These are phyloP conservation scores for Pleurotus sapidus DNA, from an alignment of 768 basidiomycete genomes.

Conservation along the genomic window DNA sequence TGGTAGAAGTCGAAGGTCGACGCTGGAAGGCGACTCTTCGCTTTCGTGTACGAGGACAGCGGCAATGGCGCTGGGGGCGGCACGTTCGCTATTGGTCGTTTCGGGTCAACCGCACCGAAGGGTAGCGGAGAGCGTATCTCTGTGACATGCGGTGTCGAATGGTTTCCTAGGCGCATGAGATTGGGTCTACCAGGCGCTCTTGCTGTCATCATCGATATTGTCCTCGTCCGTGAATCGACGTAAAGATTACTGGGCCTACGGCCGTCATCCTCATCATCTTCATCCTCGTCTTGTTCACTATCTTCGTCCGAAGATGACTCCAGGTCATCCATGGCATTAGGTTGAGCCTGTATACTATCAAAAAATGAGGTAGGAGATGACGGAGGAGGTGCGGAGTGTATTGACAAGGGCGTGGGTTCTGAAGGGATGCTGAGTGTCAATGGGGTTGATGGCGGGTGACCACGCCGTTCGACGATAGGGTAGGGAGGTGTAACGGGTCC, in stretches of 20 bases:
- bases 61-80: conserved; percentile 44
- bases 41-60: conserved; percentile 37
- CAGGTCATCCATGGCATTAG: conserved; percentile 72
- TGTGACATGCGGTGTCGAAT: conserved; percentile 64
- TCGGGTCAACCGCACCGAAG: conserved; percentile 29
- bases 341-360: conserved; percentile 66
- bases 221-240: conserved; percentile 32
- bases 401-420: conserved; percentile 35
- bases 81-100: conserved; percentile 52
- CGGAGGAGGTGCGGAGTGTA: conserved; percentile 63
- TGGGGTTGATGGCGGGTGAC: conserved; percentile 18
- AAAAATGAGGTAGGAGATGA: conserved; percentile 72
- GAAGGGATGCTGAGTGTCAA: conserved; percentile 46
- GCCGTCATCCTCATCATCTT: conserved; percentile 22
- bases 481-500: conserved; percentile 43
- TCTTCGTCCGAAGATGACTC: conserved; percentile 57
- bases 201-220: conserved; percentile 32
- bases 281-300: conserved; percentile 33
- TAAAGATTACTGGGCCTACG: conserved; percentile 19
- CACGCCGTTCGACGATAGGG: conserved; percentile 30
- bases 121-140: conserved; percentile 31
- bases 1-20: conserved; percentile 45
- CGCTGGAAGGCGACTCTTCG: conserved; percentile 34
- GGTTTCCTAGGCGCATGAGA: conserved; percentile 65
- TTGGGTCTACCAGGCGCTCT: conserved; percentile 29